Evolutionary conservation across 1,139 yeast species (phyloP), one percentile per base, ranked within the genome.

Genomic region (Taiozyma sp.): DNA sequence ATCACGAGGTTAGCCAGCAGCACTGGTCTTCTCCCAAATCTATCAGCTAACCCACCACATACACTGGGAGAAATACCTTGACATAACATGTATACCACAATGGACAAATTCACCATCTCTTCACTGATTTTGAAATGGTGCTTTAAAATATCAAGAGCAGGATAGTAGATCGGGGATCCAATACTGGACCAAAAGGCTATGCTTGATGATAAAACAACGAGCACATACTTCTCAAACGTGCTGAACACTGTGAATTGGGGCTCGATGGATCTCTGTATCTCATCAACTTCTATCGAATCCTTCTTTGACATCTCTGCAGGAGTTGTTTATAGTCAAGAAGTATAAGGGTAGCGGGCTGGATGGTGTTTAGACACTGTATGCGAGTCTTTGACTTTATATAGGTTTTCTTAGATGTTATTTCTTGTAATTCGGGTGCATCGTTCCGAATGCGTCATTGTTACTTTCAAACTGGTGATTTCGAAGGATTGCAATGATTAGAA

Each of bases 121-220:
- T 79, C 75, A 5, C 80, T 64, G 6, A 82, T 77, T 43, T 75
- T 51, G 59, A 88, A 85, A 30, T 77, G 67, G 0, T 64, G 56
- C 30, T 79, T 75, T 6, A 88, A 67, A 10, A 72, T 73, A 0
- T 83, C 77, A 26, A 88, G 66, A 0, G 88, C 89, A 0, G 95
- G 95, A 63, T 83, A 83, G 62, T 84, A 87, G 24, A 87, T 84
- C 0, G 93, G 83, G 52, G 81, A 76, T 3, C 88, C 79, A n/a
- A 84, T 67, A 0, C 88, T 72, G 0, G 93, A 84, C 69, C 83
- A 80, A 35, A 81, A 62, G 0, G 84, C 83, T 2, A 76, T 69
- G 13, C 68, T 55, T 0, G 84, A 71, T 44, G 77, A 69, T 3
- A 78, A 57, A 0, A 66, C 47, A 0, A 76, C 71, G 19, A 80